Base-by-base conservation (phyloP, 441 rosid species). In the Pelargonium cotyledonis region DNA sequence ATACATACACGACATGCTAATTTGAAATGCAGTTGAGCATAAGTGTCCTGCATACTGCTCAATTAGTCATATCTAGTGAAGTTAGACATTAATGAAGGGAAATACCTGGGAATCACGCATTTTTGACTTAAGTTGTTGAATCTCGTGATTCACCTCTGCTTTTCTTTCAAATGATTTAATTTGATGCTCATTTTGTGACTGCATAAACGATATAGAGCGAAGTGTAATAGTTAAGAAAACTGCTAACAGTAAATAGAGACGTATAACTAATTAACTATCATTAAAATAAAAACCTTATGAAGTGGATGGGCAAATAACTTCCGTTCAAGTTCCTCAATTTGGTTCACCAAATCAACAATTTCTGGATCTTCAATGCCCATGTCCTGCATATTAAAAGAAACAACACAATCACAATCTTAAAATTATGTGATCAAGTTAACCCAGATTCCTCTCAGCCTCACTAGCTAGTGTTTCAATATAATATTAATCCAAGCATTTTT, bases 81-180 rank as follows among this genome's bases (percentile, higher is more conserved):
- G 60, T 16, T 1, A 53, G 60, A 53, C 8, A 53, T 15, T 53
- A 16, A 53, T 53, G 60, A 67, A 10, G 40, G 62, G 16, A 62
- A 77, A 65, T 87, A 95, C 99, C 99, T 95, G 96, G 41, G 99
- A 95, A 49, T 95, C 99, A 8, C 96, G 91, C 96, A 90, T 91
- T 81, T 95, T 95, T n/a, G 85, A 84, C 83, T 89, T 95, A 71
- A 88, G 89, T 74, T 84, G 97, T 81, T 95, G 97, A 84, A 91
- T 88, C 82, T 92, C 96, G 79, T 85, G 97, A 82, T 90, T 90
- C 74, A 89, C 89, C 80, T 89, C 97, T 2, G 98, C 98, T 79
- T 95, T 95, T 77, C 93, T 83, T 75, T 92, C 86, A 72, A 88
- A 89, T 77, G 88, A 78, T 76, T 74, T 89, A 62, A 88, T 82